Base-by-base conservation (phyloP, 257 asterid genomes). In the Scutellaria minor region DNA sequence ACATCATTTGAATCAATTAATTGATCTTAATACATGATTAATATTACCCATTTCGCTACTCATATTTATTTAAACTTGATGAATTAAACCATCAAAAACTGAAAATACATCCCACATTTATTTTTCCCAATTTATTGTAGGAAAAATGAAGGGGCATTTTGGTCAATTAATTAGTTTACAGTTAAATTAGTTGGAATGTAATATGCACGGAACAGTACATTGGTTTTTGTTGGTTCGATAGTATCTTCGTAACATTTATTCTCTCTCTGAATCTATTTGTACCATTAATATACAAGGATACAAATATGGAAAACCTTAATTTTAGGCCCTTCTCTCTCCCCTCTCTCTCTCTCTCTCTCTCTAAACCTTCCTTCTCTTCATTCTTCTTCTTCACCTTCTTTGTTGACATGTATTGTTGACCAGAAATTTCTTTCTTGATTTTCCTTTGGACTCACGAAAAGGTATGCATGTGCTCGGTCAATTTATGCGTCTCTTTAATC, bases 151-250 rank as follows among this genome's bases (percentile, higher is more conserved):
- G 83, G 27, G 82, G 78, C 56, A 77, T 40, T 71, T 75, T 75
- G 60, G 85, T 77, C 71, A 15, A 37, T 9, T 6, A 20, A 3
- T 20, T 44, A 27, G 18, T 9, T 70, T 78, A 73, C 87, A 54
- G 89, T 86, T 89, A 85, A 82, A 75, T 66, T 84, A 54, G 88
- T 84, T 86, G 84, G 77, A 85, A 74, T 31, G 37, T 77, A 83
- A 81, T 75, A 81, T 86, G 93, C 89, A 91, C 92, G 96, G 96
- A 83, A 85, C 62, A 62, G 92, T 86, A 84, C 93, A 64, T 77
- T 75, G 73, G 68, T 79, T 74, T 39, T 37, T 9, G 18, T 47
- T 76, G 40, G 37, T 66, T 63, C 41, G 75, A 41, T 64, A 64
- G 74, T 65, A 65, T 73, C 78, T 51, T 70, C 52, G 63, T 24